These are phyloP conservation scores for Carex littledalei DNA, from an alignment of 176 grass and related monocot species.

Conservation along the genomic window DNA sequence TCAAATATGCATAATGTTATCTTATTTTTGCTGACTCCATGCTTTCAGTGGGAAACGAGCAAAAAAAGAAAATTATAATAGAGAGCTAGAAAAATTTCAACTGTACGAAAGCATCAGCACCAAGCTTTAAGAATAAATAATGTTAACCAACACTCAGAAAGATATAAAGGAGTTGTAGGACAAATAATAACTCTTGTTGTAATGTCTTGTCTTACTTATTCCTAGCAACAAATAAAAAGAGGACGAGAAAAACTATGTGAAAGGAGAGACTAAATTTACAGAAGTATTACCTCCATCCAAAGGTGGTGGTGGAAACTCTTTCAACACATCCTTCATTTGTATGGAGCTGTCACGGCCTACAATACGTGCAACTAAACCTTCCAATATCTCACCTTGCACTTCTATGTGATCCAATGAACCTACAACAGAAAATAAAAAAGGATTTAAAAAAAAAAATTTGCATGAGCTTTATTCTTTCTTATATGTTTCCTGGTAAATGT, in stretches of 20 bases:
- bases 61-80: background rate
- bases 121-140: background rate
- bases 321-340: constrained; percentile 77
- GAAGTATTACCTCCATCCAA: constrained; percentile 36
- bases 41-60: background rate
- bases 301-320: constrained; percentile 51
- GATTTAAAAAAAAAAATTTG: background rate
- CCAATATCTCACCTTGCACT: constrained; percentile 92
- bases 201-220: background rate
- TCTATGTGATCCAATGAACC: constrained; percentile 86
- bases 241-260: background rate
- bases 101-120: background rate
- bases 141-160: background rate
- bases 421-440: constrained; percentile 21
- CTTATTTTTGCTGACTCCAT: background rate
- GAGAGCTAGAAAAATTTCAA: background rate
- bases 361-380: constrained; percentile 88
- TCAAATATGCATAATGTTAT: background rate
- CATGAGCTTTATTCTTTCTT: background rate
- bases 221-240: constrained; percentile 3
- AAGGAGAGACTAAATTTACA: background rate
- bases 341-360: constrained; percentile 67
- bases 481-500: background rate
- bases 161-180: background rate
- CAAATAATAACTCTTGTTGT: no score